Conservation (phyloP, 2,329 filamentous ascomycete species). For the Pestalotiopsis sp. region DNA sequence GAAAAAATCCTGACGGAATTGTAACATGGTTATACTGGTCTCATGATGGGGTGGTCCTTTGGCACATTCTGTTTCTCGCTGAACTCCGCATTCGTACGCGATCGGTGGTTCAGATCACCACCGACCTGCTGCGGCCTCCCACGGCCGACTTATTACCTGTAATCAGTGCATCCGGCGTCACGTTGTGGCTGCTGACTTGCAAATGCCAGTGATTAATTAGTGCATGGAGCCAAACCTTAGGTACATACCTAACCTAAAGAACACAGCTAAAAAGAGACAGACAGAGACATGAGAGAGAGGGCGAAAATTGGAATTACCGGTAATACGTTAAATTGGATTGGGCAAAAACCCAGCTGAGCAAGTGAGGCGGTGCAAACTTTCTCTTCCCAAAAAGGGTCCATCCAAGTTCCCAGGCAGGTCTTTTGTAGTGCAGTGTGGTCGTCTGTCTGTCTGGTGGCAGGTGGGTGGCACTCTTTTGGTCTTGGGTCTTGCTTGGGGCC, state of each 20-base stretch:
- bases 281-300: not conserved
- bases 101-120: not conserved
- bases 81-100: not conserved
- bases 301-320: not conserved
- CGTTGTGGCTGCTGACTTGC: not conserved
- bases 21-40: no score
- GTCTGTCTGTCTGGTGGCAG: not conserved
- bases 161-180: not conserved
- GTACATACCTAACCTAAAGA: not conserved
- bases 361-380: conserved; percentile 9
- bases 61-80: not conserved
- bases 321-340: not conserved
- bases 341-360: not conserved
- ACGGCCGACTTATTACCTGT: not conserved
- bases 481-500: not conserved
- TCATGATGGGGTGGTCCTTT: not conserved
- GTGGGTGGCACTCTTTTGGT: not conserved
- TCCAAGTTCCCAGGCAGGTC: not conserved
- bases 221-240: not conserved
- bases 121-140: not conserved
- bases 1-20: no score
- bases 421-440: not conserved
- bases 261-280: not conserved
- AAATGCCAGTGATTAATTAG: not conserved
- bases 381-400: not conserved